phyloP scores from a whole-genome alignment of 768 basidiomycete species.

The Naganishia onofrii region DNA sequence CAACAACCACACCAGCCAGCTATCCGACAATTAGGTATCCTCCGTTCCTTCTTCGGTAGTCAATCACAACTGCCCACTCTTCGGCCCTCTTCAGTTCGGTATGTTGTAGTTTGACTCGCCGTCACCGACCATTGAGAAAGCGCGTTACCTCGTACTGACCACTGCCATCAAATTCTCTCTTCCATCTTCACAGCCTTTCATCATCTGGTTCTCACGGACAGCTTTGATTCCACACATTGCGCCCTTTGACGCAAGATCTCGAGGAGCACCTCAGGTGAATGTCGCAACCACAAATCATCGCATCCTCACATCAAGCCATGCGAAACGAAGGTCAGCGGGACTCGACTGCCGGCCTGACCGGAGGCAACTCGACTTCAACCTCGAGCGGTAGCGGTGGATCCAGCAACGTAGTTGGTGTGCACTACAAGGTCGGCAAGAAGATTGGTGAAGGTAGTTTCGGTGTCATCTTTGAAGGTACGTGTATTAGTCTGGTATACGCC shows the following conservation, averaged over 20 bases:
- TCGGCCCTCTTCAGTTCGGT: not conserved
- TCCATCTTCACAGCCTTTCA: not conserved
- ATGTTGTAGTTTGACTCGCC: no score
- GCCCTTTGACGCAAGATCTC: not conserved
- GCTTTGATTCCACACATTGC: no score
- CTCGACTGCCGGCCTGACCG: constrained; percentile 10
- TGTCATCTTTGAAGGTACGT: constrained; percentile 88
- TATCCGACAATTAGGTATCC: not conserved
- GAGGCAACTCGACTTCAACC: not conserved
- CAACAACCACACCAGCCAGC: not conserved
- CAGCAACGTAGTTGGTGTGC: constrained; percentile 74
- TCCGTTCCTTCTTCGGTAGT: not conserved
- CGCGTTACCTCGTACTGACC: not conserved
- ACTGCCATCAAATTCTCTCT: constrained; percentile 2
- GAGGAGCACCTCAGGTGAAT: constrained; percentile 9
- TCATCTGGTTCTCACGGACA: not conserved
- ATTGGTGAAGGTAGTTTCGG: constrained; percentile 96
- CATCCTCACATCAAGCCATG: constrained; percentile 24
- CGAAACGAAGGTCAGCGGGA: constrained; percentile 23
- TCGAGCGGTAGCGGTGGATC: constrained; percentile 38
- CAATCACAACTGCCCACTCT: not conserved
- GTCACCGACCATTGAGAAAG: no score
- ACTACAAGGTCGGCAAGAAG: constrained; percentile 97
- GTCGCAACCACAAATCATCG: constrained; percentile 23
- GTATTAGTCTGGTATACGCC: not conserved